phyloP scores from a whole-genome alignment of 345 rosid species.

The Excoecaria agallocha region DNA sequence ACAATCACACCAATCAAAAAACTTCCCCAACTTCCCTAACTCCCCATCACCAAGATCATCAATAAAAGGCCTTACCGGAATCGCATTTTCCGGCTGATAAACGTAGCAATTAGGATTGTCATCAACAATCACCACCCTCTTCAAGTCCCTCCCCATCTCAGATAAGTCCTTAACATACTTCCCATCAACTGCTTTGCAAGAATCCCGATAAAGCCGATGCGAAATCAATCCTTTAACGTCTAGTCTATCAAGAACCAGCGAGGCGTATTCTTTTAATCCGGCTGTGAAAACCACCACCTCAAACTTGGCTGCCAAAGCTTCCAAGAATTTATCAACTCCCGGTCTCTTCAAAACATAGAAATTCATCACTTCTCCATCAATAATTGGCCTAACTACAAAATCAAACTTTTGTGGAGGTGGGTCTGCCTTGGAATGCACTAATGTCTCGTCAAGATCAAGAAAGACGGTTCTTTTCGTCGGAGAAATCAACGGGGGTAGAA shows the following conservation, averaged over 20 bases:
- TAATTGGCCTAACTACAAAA: constrained; percentile 60
- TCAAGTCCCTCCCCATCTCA: constrained; percentile 58
- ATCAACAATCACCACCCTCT: constrained; percentile 64
- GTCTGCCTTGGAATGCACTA: constrained; percentile 74
- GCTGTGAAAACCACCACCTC: constrained; percentile 90
- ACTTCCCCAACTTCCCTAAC: constrained; percentile 49
- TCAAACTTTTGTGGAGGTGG: constrained; percentile 60
- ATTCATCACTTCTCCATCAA: constrained; percentile 55
- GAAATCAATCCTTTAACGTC: constrained; percentile 58
- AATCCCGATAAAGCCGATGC: constrained; percentile 64
- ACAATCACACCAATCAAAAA: constrained; percentile 49
- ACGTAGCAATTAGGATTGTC: constrained; percentile 75
- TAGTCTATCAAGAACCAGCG: constrained; percentile 61
- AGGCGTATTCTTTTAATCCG: constrained; percentile 75
- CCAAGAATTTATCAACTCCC: constrained; percentile 68
- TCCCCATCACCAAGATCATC: constrained; percentile 57
- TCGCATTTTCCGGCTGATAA: constrained; percentile 75
- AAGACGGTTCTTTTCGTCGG: constrained; percentile 54
- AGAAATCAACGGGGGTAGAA: constrained; percentile 40
- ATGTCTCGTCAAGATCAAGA: constrained; percentile 88
- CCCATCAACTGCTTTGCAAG: constrained; percentile 66
- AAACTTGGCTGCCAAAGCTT: constrained; percentile 45
- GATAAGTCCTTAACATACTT: constrained; percentile 76
- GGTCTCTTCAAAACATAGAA: constrained; percentile 88
- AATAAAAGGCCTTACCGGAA: constrained; percentile 61